Percentiles rank a stretch among this genome's conserved stretches.
Evolutionary conservation across 2,329 filamentous ascomycete genomes (phyloP).

Genomic region (Colletotrichum agaves): DNA sequence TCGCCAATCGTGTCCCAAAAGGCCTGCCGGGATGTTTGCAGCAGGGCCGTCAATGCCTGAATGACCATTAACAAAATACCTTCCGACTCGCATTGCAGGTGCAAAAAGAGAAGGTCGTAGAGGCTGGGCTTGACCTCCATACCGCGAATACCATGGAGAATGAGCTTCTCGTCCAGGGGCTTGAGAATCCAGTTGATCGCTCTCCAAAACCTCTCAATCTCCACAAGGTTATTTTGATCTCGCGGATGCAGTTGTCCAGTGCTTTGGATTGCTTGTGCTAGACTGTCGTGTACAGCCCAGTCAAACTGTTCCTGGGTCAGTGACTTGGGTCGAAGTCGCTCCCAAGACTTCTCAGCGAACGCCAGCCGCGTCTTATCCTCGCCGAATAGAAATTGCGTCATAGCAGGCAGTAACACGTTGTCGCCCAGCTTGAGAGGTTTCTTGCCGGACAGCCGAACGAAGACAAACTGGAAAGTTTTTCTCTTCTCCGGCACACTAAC

Average conservation of each 20-base stretch:
- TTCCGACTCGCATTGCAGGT: constrained; percentile 63
- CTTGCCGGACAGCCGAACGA: constrained; percentile 81
- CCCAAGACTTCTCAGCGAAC: constrained; percentile 78
- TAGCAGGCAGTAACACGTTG: constrained; percentile 80
- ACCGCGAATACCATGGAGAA: constrained; percentile 80
- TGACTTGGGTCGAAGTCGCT: constrained; percentile 67
- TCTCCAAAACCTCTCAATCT: constrained; percentile 81
- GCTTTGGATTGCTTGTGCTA: constrained; percentile 73
- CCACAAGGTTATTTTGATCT: constrained; percentile 53
- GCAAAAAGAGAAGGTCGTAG: constrained; percentile 69
- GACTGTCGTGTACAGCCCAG: constrained; percentile 82
- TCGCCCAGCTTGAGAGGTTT: constrained; percentile 81
- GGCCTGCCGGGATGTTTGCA: constrained; percentile 79
- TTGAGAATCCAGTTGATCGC: constrained; percentile 80
- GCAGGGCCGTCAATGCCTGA: constrained; percentile 74
- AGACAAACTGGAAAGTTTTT: constrained; percentile 81
- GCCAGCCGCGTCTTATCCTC: constrained; percentile 69
- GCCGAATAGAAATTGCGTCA: constrained; percentile 87
- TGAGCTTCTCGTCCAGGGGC: constrained; percentile 76
- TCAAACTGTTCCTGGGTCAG: constrained; percentile 83
- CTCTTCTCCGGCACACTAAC: constrained; percentile 66
- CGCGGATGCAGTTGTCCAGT: constrained; percentile 60
- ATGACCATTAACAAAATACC: constrained; percentile 75
- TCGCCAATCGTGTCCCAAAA: constrained; percentile 92
- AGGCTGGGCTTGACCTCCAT: constrained; percentile 82